phyloP scores from a whole-genome alignment of 331 rosid genomes.

The Pyrus hybrid region DNA sequence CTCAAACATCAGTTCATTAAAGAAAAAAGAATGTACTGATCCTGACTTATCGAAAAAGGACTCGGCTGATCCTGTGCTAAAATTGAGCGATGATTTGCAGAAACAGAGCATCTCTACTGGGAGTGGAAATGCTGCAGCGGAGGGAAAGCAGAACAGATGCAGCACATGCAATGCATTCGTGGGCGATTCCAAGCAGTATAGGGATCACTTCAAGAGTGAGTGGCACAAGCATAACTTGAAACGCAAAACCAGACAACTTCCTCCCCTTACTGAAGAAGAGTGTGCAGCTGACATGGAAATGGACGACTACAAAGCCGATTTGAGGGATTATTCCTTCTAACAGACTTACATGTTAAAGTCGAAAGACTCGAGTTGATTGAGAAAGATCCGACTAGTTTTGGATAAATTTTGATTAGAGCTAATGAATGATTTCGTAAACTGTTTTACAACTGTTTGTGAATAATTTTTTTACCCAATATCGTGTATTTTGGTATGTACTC shows the following conservation, averaged over 20 bases:
- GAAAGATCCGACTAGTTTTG: no score
- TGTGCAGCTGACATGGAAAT: constrained; percentile 58
- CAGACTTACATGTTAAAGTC: not conserved
- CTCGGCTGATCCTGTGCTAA: constrained; percentile 30
- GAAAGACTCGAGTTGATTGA: not conserved
- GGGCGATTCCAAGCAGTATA: constrained; percentile 54
- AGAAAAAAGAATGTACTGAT: not conserved
- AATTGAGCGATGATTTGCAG: constrained; percentile 53
- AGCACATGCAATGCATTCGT: constrained; percentile 47
- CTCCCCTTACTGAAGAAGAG: constrained; percentile 77
- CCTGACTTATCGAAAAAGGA: constrained; percentile 13
- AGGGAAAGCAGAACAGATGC: constrained; percentile 69
- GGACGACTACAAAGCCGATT: constrained; percentile 54
- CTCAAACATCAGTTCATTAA: not conserved
- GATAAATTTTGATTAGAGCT: not conserved
- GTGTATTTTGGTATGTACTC: no score
- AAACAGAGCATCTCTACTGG: constrained; percentile 45
- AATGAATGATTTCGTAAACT: not conserved
- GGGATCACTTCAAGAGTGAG: constrained; percentile 88
- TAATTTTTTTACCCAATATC: no score
- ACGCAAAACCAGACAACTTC: constrained; percentile 76
- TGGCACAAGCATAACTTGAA: constrained; percentile 93
- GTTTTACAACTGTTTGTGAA: not conserved
- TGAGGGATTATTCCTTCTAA: constrained; percentile 82
- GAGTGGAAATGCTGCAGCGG: constrained; percentile 26